Percentiles rank a stretch among this genome's conserved stretches.
These are phyloP conservation scores for Phytophthora rubi DNA, from an alignment of 352 stramenopile species.

Conservation along the genomic window DNA sequence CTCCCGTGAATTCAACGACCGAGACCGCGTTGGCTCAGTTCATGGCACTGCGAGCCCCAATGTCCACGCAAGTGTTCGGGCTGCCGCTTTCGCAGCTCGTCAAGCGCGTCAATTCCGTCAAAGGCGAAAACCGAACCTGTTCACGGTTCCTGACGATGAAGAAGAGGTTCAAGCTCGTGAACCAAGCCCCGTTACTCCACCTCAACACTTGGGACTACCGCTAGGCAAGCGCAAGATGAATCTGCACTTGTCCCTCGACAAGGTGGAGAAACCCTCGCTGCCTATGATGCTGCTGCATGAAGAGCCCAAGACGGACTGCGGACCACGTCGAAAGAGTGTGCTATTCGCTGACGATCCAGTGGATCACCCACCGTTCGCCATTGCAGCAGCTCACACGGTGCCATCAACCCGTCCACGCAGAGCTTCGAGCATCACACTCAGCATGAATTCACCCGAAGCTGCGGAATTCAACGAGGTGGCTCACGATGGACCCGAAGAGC, in stretches of 20 bases:
- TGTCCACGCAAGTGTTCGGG: slow-evolving; percentile 41
- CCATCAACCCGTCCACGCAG: slow-evolving; percentile 31
- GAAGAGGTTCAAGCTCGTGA: slow-evolving; percentile 19
- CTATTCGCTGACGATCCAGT: slow-evolving; percentile 19
- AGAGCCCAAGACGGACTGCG: slow-evolving; percentile 15
- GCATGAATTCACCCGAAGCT: slow-evolving; percentile 67
- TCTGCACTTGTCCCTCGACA: slow-evolving; percentile 59
- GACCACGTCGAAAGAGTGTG: slow-evolving; percentile 17
- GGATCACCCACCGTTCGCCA: not conserved
- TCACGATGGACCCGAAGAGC: slow-evolving; percentile 68
- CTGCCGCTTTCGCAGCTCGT: slow-evolving; percentile 59
- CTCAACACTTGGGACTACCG: slow-evolving; percentile 20
- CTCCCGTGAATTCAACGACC: slow-evolving; percentile 12
- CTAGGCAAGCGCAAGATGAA: slow-evolving; percentile 61
- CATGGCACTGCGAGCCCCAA: slow-evolving; percentile 34
- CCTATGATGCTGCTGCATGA: slow-evolving; percentile 48
- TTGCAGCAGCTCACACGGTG: slow-evolving; percentile 9
- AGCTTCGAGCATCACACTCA: slow-evolving; percentile 62
- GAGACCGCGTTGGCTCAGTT: slow-evolving; percentile 27
- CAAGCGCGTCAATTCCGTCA: slow-evolving; percentile 50
- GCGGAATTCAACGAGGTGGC: slow-evolving; percentile 78
- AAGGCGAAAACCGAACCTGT: slow-evolving; percentile 11
- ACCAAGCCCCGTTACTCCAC: slow-evolving; percentile 21
- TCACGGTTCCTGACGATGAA: slow-evolving; percentile 14
- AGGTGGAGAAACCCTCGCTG: slow-evolving; percentile 35